A percentile compares a stretch with the other conserved stretches of the same genome.
Evolutionary conservation across 441 rosid genomes (phyloP).

Genomic region (Adansonia rubrostipa): DNA sequence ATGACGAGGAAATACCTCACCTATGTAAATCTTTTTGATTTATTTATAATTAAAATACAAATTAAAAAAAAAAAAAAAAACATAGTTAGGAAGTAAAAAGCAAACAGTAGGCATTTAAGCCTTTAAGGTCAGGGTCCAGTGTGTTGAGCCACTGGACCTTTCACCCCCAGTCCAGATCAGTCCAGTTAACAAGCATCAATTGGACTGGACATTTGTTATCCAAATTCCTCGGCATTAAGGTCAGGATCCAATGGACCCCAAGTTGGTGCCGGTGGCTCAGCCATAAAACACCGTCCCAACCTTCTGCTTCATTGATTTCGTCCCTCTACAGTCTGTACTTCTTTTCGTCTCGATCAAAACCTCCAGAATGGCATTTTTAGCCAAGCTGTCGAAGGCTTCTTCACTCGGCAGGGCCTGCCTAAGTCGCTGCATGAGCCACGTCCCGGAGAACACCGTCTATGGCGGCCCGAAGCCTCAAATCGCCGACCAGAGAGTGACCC

Average conservation of each 20-base stretch:
- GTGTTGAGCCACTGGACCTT: background rate
- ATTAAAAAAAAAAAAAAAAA: no score
- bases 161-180: background rate
- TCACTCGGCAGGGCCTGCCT: slow-evolving; percentile 19
- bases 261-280: no score
- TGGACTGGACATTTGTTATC: background rate
- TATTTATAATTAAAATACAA: no score
- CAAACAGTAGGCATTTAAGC: no score
- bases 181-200: background rate
- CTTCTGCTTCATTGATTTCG: no score
- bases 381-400: slow-evolving; percentile 2
- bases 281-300: no score
- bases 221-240: background rate
- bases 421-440: slow-evolving; percentile 65
- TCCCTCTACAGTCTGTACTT: background rate
- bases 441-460: slow-evolving; percentile 78
- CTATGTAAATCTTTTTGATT: no score
- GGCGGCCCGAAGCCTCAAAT: slow-evolving; percentile 74
- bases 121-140: no score
- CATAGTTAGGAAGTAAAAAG: background rate
- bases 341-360: background rate
- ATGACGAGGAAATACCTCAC: background rate
- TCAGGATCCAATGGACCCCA: no score
- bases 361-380: slow-evolving; percentile 13
- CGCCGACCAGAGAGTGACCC: slow-evolving; percentile 66